Evolutionary conservation across 2,329 filamentous ascomycete genomes (phyloP).

Genomic region (Aspergillus aculeatinus): DNA sequence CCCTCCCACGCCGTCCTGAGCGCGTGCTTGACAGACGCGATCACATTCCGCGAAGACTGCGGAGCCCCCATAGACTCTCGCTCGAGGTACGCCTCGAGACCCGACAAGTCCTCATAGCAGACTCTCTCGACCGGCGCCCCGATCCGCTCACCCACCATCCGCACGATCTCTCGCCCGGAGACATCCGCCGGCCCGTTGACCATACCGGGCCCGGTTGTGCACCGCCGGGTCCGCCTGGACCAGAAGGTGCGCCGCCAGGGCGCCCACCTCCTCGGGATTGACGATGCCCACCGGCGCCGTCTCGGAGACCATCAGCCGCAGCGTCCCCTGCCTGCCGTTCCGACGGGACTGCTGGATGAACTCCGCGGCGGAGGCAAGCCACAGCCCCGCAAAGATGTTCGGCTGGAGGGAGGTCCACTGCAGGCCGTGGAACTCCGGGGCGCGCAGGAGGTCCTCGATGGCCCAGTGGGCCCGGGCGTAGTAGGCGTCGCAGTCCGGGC

Average conservation of each 20-base stretch:
- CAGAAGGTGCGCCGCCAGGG: constrained; percentile 39
- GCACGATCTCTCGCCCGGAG: constrained; percentile 36
- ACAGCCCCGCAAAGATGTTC: constrained; percentile 32
- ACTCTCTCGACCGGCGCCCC: constrained; percentile 29
- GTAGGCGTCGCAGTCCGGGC: constrained; percentile 35
- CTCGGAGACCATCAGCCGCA: constrained; percentile 30
- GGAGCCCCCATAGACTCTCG: constrained; percentile 6
- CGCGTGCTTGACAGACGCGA: constrained; percentile 29
- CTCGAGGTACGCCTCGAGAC: constrained; percentile 27
- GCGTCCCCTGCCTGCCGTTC: constrained; percentile 31
- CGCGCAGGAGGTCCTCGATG: constrained; percentile 39
- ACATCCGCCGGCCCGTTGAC: constrained; percentile 44
- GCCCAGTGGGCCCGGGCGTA: constrained; percentile 45
- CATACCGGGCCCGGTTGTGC: constrained; percentile 37
- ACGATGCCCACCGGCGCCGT: constrained; percentile 34
- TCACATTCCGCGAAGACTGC: constrained; percentile 27
- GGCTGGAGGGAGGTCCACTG: constrained; percentile 45
- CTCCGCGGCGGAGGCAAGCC: constrained; percentile 25
- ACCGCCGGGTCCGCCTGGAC: constrained; percentile 25
- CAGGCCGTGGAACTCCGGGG: constrained; percentile 37
- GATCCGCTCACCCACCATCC: constrained; percentile 38
- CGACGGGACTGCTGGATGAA: constrained; percentile 36
- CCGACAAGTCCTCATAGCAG: constrained; percentile 31
- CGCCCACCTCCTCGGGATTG: constrained; percentile 36
- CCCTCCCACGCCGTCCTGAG: constrained; percentile 32